These are phyloP conservation scores for Babjeviella inositovora DNA, from an alignment of 805 yeast genomes.

Conservation along the genomic window DNA sequence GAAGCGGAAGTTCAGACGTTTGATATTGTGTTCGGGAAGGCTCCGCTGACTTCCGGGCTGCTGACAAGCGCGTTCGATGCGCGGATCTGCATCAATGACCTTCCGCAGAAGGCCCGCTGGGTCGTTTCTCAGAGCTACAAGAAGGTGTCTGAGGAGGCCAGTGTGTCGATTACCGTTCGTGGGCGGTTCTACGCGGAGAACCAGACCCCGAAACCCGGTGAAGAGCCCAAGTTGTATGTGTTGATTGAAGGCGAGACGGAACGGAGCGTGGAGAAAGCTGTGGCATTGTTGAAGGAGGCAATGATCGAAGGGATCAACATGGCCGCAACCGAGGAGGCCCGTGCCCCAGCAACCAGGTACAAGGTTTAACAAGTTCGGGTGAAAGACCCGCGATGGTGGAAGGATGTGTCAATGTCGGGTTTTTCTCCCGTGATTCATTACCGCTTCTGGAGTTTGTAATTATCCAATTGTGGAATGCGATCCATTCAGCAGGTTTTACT, in stretches of 20 bases:
- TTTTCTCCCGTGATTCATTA: too few relatives aligned
- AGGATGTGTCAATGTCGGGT: too few relatives aligned
- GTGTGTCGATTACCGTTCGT: slow-evolving; percentile 65
- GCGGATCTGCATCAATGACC: slow-evolving; percentile 63
- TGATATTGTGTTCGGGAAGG: slow-evolving; percentile 30
- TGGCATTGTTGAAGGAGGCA: slow-evolving; percentile 33
- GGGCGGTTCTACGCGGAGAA: slow-evolving; percentile 66
- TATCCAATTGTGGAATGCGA: too few relatives aligned
- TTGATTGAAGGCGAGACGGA: slow-evolving; percentile 64
- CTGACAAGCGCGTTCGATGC: slow-evolving; percentile 46
- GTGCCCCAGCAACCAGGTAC: slow-evolving; percentile 29
- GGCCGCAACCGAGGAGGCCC: slow-evolving; percentile 24
- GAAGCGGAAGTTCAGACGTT: slow-evolving; percentile 9
- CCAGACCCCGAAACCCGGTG: slow-evolving; percentile 29
- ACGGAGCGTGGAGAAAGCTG: slow-evolving; percentile 39
- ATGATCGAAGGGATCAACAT: slow-evolving; percentile 40
- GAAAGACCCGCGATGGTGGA: too few relatives aligned
- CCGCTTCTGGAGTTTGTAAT: too few relatives aligned
- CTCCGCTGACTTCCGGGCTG: slow-evolving; percentile 38
- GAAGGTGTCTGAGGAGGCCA: slow-evolving; percentile 53
- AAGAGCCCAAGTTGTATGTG: slow-evolving; percentile 63
- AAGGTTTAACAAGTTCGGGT: too few relatives aligned
- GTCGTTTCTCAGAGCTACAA: slow-evolving; percentile 50
- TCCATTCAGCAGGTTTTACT: too few relatives aligned
- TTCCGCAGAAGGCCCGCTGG: slow-evolving; percentile 75